Conservation (phyloP, 176 grass and related monocot species). For the Oryza nivara region DNA sequence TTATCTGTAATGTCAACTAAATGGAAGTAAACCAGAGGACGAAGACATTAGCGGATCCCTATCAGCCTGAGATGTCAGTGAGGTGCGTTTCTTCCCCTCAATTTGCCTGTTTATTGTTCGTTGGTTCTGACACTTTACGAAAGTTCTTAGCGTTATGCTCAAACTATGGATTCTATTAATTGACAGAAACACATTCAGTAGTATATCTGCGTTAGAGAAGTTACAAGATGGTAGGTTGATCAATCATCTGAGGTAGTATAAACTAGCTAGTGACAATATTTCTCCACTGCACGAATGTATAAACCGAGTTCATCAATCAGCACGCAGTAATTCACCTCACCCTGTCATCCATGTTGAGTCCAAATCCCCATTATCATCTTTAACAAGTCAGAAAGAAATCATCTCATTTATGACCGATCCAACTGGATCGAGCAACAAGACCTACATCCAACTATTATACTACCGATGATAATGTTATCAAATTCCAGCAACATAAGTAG, state of each 20-base stretch:
- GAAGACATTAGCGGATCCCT: slow-evolving; percentile 1
- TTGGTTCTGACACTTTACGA: background rate
- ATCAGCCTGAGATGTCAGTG: background rate
- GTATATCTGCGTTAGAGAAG: background rate
- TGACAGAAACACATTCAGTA: background rate
- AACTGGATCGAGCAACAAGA: background rate
- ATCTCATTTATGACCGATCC: slow-evolving; percentile 19
- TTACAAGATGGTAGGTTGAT: background rate
- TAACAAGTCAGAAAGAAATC: background rate
- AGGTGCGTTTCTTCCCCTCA: slow-evolving; percentile 9
- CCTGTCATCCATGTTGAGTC: slow-evolving; percentile 12
- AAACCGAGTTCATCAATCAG: background rate
- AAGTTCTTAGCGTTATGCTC: background rate
- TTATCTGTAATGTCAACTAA: slow-evolving; percentile 51
- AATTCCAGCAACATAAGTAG: background rate
- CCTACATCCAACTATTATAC: background rate
- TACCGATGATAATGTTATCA: background rate
- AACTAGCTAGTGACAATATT: background rate
- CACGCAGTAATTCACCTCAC: background rate
- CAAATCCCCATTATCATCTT: background rate
- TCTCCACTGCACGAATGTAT: background rate
- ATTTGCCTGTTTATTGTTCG: background rate
- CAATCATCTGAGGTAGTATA: slow-evolving; percentile 6
- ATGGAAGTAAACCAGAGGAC: slow-evolving; percentile 66
- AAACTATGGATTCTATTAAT: background rate